Percentiles rank a stretch among this genome's conserved stretches.
Evolutionary conservation across 305 asterid species (phyloP).

Genomic region (Striga hermonthica): DNA sequence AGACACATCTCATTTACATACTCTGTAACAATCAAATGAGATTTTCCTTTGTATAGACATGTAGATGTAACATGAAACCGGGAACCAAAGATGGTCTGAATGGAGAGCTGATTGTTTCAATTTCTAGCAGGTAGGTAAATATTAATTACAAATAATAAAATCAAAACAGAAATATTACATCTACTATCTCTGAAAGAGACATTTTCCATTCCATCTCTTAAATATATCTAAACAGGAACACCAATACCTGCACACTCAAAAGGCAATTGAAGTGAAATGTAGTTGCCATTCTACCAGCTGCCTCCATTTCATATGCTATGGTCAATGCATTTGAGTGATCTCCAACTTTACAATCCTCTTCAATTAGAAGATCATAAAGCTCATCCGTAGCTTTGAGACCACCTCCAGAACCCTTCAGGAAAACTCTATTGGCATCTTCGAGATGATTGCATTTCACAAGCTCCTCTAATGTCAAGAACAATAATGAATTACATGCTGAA

Average conservation of each 20-base stretch:
- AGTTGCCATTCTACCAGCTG: slow-evolving; percentile 98
- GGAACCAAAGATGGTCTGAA: slow-evolving; percentile 12
- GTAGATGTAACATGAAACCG: slow-evolving; percentile 26
- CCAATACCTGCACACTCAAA: slow-evolving; percentile 80
- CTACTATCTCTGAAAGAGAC: slow-evolving; percentile 18
- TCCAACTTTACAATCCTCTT: slow-evolving; percentile 87
- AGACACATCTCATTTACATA: slow-evolving; percentile 8
- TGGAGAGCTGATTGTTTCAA: slow-evolving; percentile 18
- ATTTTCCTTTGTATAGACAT: neutral
- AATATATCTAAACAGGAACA: slow-evolving; percentile 26
- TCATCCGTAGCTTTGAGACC: slow-evolving; percentile 96
- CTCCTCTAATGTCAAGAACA: slow-evolving; percentile 69
- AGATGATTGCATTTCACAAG: slow-evolving; percentile 75
- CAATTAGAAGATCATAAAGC: slow-evolving; percentile 88
- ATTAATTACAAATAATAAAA: neutral
- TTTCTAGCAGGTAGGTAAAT: slow-evolving; percentile 18
- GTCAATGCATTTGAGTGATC: slow-evolving; percentile 98
- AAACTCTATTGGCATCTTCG: slow-evolving; percentile 89
- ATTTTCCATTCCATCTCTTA: neutral
- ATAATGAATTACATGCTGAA: slow-evolving; percentile 27
- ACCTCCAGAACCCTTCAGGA: slow-evolving; percentile 88
- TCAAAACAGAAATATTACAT: slow-evolving; percentile 2
- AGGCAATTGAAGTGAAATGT: slow-evolving; percentile 98
- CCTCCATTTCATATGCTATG: slow-evolving; percentile 97
- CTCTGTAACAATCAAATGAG: slow-evolving; percentile 5